These are phyloP conservation scores for Cladosporium oxysporum DNA, from an alignment of 2,329 filamentous ascomycete species.

Conservation along the genomic window DNA sequence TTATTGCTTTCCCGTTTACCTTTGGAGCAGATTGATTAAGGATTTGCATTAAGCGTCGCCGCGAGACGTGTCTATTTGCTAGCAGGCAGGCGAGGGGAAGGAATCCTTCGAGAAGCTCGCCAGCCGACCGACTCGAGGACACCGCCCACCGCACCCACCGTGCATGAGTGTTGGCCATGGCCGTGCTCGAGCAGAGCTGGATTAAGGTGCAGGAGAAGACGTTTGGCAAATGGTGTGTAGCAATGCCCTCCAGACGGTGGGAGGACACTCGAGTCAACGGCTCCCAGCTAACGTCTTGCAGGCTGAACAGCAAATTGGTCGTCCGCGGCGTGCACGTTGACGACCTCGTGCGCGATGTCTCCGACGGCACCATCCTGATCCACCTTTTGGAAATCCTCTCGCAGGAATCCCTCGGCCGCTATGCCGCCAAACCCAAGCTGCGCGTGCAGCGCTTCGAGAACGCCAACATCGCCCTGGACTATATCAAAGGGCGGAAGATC, in stretches of 20 bases:
- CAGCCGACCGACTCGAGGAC: not conserved
- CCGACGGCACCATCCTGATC: slow-evolving; percentile 92
- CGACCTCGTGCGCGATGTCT: slow-evolving; percentile 85
- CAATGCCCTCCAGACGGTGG: not conserved
- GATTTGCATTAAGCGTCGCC: not conserved
- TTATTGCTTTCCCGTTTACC: not conserved
- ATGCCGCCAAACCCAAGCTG: slow-evolving; percentile 93
- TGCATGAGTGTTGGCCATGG: slow-evolving; percentile 25
- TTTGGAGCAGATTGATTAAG: not conserved
- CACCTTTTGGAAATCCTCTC: slow-evolving; percentile 96
- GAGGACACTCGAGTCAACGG: not conserved
- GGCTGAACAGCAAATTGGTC: slow-evolving; percentile 95
- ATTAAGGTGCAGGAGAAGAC: slow-evolving; percentile 93
- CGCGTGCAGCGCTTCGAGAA: slow-evolving; percentile 98
- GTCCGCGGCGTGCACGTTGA: slow-evolving; percentile 75
- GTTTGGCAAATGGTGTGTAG: slow-evolving; percentile 87
- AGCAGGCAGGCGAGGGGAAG: not conserved
- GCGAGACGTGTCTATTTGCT: not conserved
- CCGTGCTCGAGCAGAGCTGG: slow-evolving; percentile 62
- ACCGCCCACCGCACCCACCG: not conserved
- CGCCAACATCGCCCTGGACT: slow-evolving; percentile 92
- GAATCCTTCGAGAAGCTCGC: not conserved
- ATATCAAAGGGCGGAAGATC: slow-evolving; percentile 85
- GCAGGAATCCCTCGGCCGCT: slow-evolving; percentile 90
- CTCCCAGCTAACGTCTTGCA: slow-evolving; percentile 19